Conservation (phyloP, 352 stramenopile genomes). For the Vaucheria bursata region DNA sequence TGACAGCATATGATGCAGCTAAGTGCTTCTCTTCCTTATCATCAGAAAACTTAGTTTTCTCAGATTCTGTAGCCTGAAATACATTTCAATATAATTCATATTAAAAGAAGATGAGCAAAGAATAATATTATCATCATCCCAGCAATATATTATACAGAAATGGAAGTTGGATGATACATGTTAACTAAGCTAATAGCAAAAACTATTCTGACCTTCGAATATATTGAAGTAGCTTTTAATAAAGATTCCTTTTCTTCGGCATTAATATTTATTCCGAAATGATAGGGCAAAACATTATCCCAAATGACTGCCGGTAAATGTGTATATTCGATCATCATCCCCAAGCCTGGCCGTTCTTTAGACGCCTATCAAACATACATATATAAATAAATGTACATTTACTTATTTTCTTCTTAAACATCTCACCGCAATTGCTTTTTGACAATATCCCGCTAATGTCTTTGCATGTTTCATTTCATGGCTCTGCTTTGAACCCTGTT, state of each 20-base stretch:
- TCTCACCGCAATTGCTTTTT: constrained; percentile 36
- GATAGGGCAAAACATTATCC: constrained; percentile 26
- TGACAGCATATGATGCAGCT: neutral
- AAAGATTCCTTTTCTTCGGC: constrained; percentile 12
- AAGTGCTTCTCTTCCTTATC: neutral
- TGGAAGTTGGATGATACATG: neutral
- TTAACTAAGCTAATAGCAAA: too few relatives aligned
- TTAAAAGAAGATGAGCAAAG: neutral
- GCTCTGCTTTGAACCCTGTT: too few relatives aligned
- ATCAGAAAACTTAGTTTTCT: neutral
- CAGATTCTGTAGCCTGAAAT: neutral
- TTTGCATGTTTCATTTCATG: constrained; percentile 17
- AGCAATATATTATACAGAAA: neutral
- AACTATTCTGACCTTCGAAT: constrained; percentile 47
- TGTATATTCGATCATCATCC: constrained; percentile 46
- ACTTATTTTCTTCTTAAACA: neutral
- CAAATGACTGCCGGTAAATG: constrained; percentile 19
- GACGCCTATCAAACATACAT: constrained; percentile 23
- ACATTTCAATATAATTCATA: neutral
- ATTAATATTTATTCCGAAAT: constrained; percentile 25
- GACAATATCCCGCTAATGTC: constrained; percentile 23
- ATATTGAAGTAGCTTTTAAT: constrained; percentile 21
- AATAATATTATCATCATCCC: neutral
- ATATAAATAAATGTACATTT: too few relatives aligned
- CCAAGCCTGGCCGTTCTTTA: constrained; percentile 15